A percentile compares a stretch with the other conserved stretches of the same genome.
phyloP scores from a whole-genome alignment of 306 rosid species.

The Trichosanthes truncata region DNA sequence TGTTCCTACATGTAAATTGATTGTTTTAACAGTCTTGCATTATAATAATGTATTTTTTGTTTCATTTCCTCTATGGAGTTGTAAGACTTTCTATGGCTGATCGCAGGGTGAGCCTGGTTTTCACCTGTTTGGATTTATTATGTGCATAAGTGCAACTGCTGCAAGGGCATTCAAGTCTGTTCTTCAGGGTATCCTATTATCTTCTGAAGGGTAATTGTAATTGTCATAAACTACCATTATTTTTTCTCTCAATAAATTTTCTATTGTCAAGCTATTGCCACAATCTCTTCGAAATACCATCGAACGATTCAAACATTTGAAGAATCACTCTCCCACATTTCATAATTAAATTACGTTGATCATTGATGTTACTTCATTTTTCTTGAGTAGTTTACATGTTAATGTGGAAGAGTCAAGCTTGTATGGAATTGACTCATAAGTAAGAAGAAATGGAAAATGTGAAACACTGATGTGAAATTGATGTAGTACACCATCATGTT shows the following conservation, averaged over 20 bases:
- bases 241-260: not conserved
- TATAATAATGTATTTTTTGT: conserved; percentile 8
- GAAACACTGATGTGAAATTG: not conserved
- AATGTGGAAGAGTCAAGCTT: not conserved
- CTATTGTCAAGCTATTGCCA: not conserved
- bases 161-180: conserved; percentile 99
- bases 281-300: not conserved
- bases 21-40: not conserved
- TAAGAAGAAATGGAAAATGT: not conserved
- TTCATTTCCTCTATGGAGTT: conserved; percentile 9
- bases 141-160: conserved; percentile 95
- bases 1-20: not conserved
- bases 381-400: not conserved
- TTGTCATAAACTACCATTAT: not conserved
- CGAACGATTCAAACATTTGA: not conserved
- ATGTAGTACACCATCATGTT: not conserved
- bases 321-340: not conserved
- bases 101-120: conserved; percentile 95
- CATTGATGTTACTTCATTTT: not conserved
- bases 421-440: not conserved
- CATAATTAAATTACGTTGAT: conserved; percentile 1
- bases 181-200: conserved; percentile 87
- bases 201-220: conserved; percentile 74
- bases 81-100: conserved; percentile 26
- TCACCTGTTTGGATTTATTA: conserved; percentile 82